Evolutionary conservation across 441 rosid genomes (phyloP), one percentile per base, ranked within the genome.

Genomic region (Pelargonium cotyledonis): DNA sequence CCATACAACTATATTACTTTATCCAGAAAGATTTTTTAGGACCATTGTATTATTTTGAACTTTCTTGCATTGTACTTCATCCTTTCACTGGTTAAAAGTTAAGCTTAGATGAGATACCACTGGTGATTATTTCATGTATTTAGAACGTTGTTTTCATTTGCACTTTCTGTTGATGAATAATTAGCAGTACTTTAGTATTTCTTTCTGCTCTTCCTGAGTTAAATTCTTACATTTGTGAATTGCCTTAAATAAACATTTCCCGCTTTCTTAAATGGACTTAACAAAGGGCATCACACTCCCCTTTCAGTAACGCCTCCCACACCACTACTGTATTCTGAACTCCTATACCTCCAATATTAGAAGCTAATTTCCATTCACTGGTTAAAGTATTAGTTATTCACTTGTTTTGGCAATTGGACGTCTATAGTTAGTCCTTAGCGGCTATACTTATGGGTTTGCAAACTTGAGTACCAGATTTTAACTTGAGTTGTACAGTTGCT

Each of bases 401-500:
- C n/a, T 62, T 62, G 43, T 62, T 62, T 62, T 62, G 65, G 31
- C 43, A 14, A 29, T 31, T 16, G 65, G 9, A 26, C 43, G 14
- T 31, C 41, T 26, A 29, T 62, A 26, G 65, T 62, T 62, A 29
- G 65, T 62, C 43, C 35, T 62, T 38, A 38, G 41, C 8, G 41
- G 41, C 41, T 38, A 38, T 6, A 38, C 41, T 38, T 38, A 38
- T 38, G 41, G 41, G 41, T 38, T 31, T 14, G 43, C 41, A 14
- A 61, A 61, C 19, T 29, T 29, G 43, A 31, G n/a, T 31, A 29
- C 19, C 18, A 14, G 43, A 16, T 60, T 60, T 60, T 62, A 62
- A 29, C 31, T 62, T 62, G 18, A 62, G 43, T 41, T 62, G 65
- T 62, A n/a, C 65, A 62, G 65, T 29, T 62, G 65, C 65, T 62